Percentiles rank a stretch among this genome's conserved stretches.
These are phyloP conservation scores for Entomophthora muscae DNA, from an alignment of 371 early-diverging fungal species.

Conservation along the genomic window DNA sequence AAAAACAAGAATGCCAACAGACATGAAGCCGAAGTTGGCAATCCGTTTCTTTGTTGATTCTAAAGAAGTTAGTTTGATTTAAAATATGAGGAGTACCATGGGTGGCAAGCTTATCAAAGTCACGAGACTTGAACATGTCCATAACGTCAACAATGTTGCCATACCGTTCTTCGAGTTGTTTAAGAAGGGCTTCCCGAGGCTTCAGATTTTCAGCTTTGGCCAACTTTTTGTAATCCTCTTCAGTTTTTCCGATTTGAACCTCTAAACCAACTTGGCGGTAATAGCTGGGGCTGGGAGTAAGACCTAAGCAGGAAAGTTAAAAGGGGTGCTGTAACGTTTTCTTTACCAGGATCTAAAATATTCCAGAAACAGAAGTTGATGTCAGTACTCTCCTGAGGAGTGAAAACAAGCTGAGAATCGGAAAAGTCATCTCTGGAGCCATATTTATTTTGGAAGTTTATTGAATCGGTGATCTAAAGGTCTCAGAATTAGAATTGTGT, in stretches of 20 bases:
- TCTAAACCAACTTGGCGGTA: neutral
- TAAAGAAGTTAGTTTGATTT: neutral
- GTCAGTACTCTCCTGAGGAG: conserved; percentile 1
- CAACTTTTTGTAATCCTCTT: conserved; percentile 3
- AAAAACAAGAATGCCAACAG: conserved; percentile 2
- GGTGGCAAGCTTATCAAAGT: conserved; percentile 5
- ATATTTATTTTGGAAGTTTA: conserved; percentile 5
- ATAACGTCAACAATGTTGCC: neutral
- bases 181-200: conserved; percentile 2
- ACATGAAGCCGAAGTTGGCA: neutral
- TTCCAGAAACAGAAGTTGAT: conserved; percentile 7
- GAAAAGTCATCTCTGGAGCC: neutral
- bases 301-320: neutral
- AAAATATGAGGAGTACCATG: conserved; percentile 4
- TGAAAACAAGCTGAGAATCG: conserved; percentile 3
- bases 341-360: neutral
- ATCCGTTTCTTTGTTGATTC: conserved; percentile 5
- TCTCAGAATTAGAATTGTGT: neutral
- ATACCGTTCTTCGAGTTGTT: neutral
- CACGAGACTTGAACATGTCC: neutral
- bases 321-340: neutral
- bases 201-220: conserved; percentile 9
- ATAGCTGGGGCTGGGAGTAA: neutral
- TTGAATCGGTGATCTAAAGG: conserved; percentile 4
- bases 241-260: conserved; percentile 3